Base-by-base conservation (phyloP, 768 basidiomycete genomes). In the Daedalea quercina region DNA sequence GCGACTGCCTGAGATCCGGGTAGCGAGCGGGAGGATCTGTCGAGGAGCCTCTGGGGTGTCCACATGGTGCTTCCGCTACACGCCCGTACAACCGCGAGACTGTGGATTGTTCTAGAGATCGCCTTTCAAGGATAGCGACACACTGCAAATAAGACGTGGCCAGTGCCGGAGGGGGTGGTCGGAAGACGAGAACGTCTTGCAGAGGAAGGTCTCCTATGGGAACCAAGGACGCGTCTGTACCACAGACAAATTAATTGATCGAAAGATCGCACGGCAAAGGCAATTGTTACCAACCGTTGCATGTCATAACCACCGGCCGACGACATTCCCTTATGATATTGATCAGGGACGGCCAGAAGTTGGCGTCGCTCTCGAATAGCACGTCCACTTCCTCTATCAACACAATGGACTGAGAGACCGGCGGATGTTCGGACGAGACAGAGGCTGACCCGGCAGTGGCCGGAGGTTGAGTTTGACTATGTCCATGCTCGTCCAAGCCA, bases 331-430 rank as follows among this genome's bases (percentile, higher is more conserved):
- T 82, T 63, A 97, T 93, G 54, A 99, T 78, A 52, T 81, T 77
- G 9, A 87, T 74, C 24, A 97, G 80, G 1, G 87, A 80, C 15
- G 85, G 76, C 91, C 91, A 95, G 67, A 94, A 98, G 57, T 82
- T 85, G 28, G 67, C 65, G 70, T 94, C 96, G 46, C 93, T 90
- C 55, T 81, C 83, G 71, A 85, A 99, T 44, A 98, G 72, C 40
- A 98, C 81, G 67, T 99, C 96, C 7, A 92, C 95, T 65, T 99
- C 96, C 67, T 99, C 96, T 13, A 99, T 69, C 35, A 99, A 74
- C 55, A 98, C 87, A 48, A 95, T 65, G 0, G 92, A 94, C 71
- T 99, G 95, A 51, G 82, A 76, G 53, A 89, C 71, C 23, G 61
- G 43, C 13, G 23, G 19, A 19, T 46, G 34, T 8, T 26, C 13